Conservation (phyloP, 768 basidiomycete genomes). For the Auriscalpium vulgare region DNA sequence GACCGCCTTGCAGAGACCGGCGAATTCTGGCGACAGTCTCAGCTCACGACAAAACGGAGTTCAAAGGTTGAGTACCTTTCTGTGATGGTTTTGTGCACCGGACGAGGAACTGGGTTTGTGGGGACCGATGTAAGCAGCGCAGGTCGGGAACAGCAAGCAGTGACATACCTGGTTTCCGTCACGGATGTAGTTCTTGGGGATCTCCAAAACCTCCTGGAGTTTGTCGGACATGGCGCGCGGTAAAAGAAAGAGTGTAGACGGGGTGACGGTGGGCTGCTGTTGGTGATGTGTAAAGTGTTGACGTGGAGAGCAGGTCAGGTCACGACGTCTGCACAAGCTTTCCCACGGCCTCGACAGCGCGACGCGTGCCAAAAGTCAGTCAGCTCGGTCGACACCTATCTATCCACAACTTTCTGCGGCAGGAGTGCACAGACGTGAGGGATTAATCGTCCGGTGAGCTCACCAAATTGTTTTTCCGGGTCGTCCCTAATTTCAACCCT, state of each 20-base stretch:
- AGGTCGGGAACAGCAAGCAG: not conserved
- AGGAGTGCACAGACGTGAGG: too few relatives aligned
- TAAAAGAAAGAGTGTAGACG: conserved; percentile 12
- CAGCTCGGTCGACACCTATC: too few relatives aligned
- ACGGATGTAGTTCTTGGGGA: conserved; percentile 85
- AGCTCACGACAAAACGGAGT: not conserved
- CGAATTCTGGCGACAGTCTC: conserved; percentile 57
- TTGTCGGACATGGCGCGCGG: conserved; percentile 74
- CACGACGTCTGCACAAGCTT: too few relatives aligned
- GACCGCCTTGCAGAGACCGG: conserved; percentile 92
- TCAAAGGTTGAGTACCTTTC: conserved; percentile 53
- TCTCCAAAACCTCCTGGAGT: conserved; percentile 81
- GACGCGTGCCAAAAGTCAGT: too few relatives aligned
- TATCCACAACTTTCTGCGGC: too few relatives aligned
- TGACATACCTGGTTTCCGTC: conserved; percentile 84
- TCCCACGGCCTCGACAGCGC: too few relatives aligned
- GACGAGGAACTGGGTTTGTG: conserved; percentile 68
- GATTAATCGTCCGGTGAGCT: too few relatives aligned
- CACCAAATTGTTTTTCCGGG: too few relatives aligned
- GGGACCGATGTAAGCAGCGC: conserved; percentile 7
- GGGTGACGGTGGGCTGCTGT: conserved; percentile 2
- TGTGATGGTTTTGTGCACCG: conserved; percentile 97
- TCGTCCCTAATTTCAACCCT: too few relatives aligned
- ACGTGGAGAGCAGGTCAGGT: conserved; percentile 19
- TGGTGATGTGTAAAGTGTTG: conserved; percentile 5